Evolutionary conservation across 306 rosid species (phyloP), one percentile per base, ranked within the genome.

Genomic region (Citrullus colocynthis): DNA sequence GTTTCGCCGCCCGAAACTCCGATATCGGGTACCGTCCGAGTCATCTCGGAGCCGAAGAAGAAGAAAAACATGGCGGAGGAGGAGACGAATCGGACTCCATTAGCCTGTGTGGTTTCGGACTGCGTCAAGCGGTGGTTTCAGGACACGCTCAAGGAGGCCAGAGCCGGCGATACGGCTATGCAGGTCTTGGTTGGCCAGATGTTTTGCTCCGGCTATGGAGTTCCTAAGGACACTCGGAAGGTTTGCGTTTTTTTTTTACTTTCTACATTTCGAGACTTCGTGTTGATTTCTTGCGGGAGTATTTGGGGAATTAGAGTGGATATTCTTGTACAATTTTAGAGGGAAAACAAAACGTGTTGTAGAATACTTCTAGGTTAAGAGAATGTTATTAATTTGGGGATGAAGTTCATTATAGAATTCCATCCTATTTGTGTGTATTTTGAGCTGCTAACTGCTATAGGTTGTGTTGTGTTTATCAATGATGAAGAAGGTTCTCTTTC

Each of bases 131-230:
- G 98, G 71, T 91, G 98, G 98, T 91, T 93, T 34, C 93, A 80
- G 44, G 98, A 93, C 61, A 81, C 98, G 9, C 97, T 91, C 61
- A 87, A 87, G 85, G 96, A 89, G 85, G 97, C 98, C 2, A 89
- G 79, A 78, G 83, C 88, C 52, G 98, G 98, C 0, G 96, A 91
- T 57, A 55, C 30, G 51, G 45, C 84, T 41, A 89, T 89, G 93
- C 94, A 93, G 83, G 83, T 93, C 82, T 81, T 93, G 72, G 92
- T 89, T 39, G 93, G 87, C 3, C 94, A 93, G 79, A 93, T 93
- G 97, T 89, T 89, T 76, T 79, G 67, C 74, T 84, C 85, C 70
- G 98, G 97, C 77, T 91, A 93, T 81, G 98, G 98, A 39, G 92
- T 91, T 78, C 65, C 85, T 6, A 87, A 42, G 86, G 80, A 91